These are phyloP conservation scores for Lophiotrema nucula DNA, from an alignment of 495 filamentous ascomycete species.

Conservation along the genomic window DNA sequence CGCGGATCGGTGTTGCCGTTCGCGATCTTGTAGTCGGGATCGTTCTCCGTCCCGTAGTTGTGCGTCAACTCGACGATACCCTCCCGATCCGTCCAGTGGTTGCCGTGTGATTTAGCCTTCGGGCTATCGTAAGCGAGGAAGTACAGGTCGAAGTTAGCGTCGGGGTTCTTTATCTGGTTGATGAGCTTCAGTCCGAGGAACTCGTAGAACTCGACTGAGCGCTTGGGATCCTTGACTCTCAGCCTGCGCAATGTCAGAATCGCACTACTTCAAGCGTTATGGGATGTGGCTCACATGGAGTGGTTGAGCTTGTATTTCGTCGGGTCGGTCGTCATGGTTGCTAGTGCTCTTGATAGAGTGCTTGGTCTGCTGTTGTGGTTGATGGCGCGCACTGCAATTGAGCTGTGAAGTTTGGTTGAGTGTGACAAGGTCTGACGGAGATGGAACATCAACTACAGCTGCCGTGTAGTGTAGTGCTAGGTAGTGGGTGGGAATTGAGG, in stretches of 20 bases:
- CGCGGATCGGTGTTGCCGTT: conserved; percentile 88
- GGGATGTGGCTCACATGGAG: conserved; percentile 20
- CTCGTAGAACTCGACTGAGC: conserved; percentile 92
- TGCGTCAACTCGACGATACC: conserved; percentile 92
- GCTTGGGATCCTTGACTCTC: conserved; percentile 90
- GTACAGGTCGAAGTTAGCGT: conserved; percentile 87
- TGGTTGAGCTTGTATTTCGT: conserved; percentile 39
- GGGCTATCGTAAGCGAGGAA: conserved; percentile 75
- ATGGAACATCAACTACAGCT: conserved; percentile 17
- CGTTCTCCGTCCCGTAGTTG: conserved; percentile 92
- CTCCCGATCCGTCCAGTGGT: conserved; percentile 76
- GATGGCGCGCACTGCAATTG: conserved; percentile 2
- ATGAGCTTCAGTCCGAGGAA: conserved; percentile 86
- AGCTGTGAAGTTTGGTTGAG: neutral
- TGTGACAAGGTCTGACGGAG: conserved; percentile 1
- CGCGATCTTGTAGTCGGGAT: conserved; percentile 75
- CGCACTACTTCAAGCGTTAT: neutral
- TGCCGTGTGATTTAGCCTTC: conserved; percentile 57
- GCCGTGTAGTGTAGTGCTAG: too few relatives aligned
- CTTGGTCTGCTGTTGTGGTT: neutral
- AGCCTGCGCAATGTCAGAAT: conserved; percentile 56
- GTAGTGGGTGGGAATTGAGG: too few relatives aligned
- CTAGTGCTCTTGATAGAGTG: conserved; percentile 1
- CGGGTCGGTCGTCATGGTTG: conserved; percentile 29
- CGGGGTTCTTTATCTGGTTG: conserved; percentile 68